Conservation (phyloP, 2,329 filamentous ascomycete species). For the Diaporthe eres region DNA sequence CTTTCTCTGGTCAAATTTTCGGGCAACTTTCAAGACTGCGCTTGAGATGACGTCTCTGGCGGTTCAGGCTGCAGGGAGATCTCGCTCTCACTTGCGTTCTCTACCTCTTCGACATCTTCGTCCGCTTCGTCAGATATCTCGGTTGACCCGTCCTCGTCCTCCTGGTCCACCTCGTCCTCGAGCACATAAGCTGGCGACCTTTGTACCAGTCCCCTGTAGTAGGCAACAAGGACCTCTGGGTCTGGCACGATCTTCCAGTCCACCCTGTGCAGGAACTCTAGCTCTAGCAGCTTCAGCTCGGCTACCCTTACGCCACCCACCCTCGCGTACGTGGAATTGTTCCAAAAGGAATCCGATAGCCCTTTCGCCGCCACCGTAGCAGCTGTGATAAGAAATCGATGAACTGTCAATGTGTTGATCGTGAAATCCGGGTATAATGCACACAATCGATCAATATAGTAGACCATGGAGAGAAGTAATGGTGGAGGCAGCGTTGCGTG, state of each 20-base stretch:
- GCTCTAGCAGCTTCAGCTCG: constrained; percentile 90
- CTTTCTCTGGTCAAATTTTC: background rate
- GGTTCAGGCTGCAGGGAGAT: constrained; percentile 22
- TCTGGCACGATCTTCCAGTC: constrained; percentile 98
- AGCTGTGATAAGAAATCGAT: constrained; percentile 96
- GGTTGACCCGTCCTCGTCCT: constrained; percentile 51
- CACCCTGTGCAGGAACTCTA: constrained; percentile 92
- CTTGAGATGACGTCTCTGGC: constrained; percentile 5
- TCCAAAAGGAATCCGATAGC: constrained; percentile 97
- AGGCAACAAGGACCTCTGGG: constrained; percentile 92
- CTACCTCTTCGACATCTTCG: constrained; percentile 49
- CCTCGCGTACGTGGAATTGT: constrained; percentile 94
- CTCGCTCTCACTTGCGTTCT: constrained; percentile 41
- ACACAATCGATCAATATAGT: constrained; percentile 96
- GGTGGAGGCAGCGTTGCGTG: constrained; percentile 95
- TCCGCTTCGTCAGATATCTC: constrained; percentile 53
- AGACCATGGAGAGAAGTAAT: constrained; percentile 97
- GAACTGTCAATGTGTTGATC: constrained; percentile 95
- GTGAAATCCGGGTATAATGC: constrained; percentile 94
- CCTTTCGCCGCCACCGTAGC: constrained; percentile 97
- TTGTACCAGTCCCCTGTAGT: constrained; percentile 89
- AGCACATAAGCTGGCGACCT: constrained; percentile 70
- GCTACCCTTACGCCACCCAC: constrained; percentile 93
- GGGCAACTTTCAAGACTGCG: constrained; percentile 19
- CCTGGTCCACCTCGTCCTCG: constrained; percentile 50